phyloP scores from a whole-genome alignment of 768 basidiomycete species.

The Pisolithus orientalis region DNA sequence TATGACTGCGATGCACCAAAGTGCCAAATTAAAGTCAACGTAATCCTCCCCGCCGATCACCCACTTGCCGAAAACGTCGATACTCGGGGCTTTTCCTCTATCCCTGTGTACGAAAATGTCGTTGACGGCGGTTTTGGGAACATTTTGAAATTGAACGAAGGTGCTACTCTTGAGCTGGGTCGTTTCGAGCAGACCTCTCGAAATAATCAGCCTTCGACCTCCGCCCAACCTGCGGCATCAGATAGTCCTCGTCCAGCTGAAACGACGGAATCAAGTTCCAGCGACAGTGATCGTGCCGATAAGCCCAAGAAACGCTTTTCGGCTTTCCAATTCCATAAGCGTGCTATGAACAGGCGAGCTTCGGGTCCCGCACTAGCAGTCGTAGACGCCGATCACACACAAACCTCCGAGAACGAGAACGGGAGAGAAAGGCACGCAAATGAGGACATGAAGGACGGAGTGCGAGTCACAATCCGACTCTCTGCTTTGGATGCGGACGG shows the following conservation, averaged over 20 bases:
- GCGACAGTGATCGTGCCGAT: slow-evolving; percentile 9
- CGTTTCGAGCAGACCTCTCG: slow-evolving; percentile 48
- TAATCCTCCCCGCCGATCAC: slow-evolving; percentile 62
- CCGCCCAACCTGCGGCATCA: slow-evolving; percentile 3
- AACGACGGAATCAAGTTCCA: slow-evolving; percentile 8
- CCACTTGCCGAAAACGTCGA: slow-evolving; percentile 42
- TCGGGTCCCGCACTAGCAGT: slow-evolving; percentile 76
- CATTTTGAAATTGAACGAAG: slow-evolving; percentile 66
- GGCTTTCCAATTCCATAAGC: slow-evolving; percentile 61
- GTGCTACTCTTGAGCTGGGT: slow-evolving; percentile 73
- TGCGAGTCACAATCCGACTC: slow-evolving; percentile 72
- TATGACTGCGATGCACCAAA: slow-evolving; percentile 89
- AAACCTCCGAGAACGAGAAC: slow-evolving; percentile 25
- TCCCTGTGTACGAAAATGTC: slow-evolving; percentile 39
- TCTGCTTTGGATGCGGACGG: slow-evolving; percentile 78
- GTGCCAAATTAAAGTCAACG: slow-evolving; percentile 73
- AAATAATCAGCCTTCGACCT: slow-evolving; percentile 17
- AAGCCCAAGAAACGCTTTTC: slow-evolving; percentile 54
- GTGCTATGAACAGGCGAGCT: slow-evolving; percentile 42
- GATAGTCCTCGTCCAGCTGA: slow-evolving; percentile 4
- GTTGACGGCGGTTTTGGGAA: slow-evolving; percentile 83
- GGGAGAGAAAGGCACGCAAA: slow-evolving; percentile 39
- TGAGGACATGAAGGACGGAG: slow-evolving; percentile 53
- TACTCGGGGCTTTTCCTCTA: slow-evolving; percentile 20
- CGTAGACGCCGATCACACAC: slow-evolving; percentile 57